Evolutionary conservation across 306 rosid species (phyloP), one percentile per base, ranked within the genome.

Genomic region (Quillaja saponaria): DNA sequence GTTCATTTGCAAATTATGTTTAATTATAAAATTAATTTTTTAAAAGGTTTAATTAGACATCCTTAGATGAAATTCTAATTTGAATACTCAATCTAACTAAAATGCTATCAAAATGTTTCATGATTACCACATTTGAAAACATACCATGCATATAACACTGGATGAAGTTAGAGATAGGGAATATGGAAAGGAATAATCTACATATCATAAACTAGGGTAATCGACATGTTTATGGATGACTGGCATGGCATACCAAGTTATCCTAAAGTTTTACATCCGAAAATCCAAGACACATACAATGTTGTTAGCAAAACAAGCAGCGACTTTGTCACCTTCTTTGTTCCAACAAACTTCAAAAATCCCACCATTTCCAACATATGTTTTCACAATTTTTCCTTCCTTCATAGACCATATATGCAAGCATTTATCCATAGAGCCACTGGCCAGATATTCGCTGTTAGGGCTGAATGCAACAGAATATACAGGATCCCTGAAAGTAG

Each of bases 391-490:
- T 78, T 86, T 92, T 55, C 90, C 87, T 34, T 88, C 94, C 77
- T 92, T 92, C 61, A 92, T 71, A 28, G 96, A 88, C 96, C 98
- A 92, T 73, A 92, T 72, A 52, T 84, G 84, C 84, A 92, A 69
- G 55, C 84, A 82, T 78, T 72, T 88, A 70, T 92, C 98, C 66
- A 86, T 81, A 63, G 98, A 83, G 62, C 98, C 98, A 69, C 96
- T 92, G 6, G 92, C 95, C 73, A 92, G 64, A 79, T 84, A 92
- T 78, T 88, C 95, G 1, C 98, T 96, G 60, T 80, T 82, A 10
- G 96, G 98, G 68, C 96, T 92, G 76, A 86, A 92, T 63, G 98
- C 95, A 71, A 92, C 83, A 4, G 98, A 84, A 72, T 92, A 92
- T 49, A 92, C 98, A 64, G 95, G 87, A 76, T 81, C 87, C 90